Evolutionary conservation across 352 stramenopile genomes (phyloP), one percentile per base, ranked within the genome.

Genomic region (Phytopythium oedochilum): DNA sequence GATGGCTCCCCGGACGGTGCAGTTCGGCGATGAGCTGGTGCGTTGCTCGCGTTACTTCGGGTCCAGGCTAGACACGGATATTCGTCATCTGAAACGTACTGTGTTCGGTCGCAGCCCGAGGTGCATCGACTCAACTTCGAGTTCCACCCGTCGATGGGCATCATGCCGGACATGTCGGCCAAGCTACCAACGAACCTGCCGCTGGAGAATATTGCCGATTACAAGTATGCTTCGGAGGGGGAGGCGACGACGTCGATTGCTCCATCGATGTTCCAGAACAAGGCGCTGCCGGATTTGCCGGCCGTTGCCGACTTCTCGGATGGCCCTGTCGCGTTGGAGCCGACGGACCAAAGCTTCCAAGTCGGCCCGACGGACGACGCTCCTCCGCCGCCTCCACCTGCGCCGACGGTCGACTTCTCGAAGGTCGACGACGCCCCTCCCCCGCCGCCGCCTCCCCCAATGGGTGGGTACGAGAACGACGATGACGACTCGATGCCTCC

Each of bases 221-320:
- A 89, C 66, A 79, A 85, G 55, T 94, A 90, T 53, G 75, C 80
- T n/a, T 67, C 75, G 39, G 78, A 88, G 38, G 53, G 60, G 15
- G 60, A 59, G 8, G 62, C 53, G 38, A 89, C 60, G 38, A 63
- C 66, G 29, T 92, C 79, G 17, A 95, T 95, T 45, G 85, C 85
- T 34, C 85, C 85, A 34, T 95, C 85, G 6, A 65, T 89, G 54
- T 94, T 91, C 55, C 84, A 94, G 57, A 78, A 91, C 66, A 90
- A 92, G 55, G 60, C 70, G 23, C 63, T 93, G 28, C 79, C 80
- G 14, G 85, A 95, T 50, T 34, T 93, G 2, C 81, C 85, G 28
- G 43, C 73, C 0, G 68, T 89, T 3, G 71, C 77, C 0, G 79
- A 64, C 32, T 95, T 95, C 61, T 68, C 69, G 15, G 69, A 90